Base-by-base conservation (phyloP, 768 basidiomycete species). In the Mycena olivaceomarginata region DNA sequence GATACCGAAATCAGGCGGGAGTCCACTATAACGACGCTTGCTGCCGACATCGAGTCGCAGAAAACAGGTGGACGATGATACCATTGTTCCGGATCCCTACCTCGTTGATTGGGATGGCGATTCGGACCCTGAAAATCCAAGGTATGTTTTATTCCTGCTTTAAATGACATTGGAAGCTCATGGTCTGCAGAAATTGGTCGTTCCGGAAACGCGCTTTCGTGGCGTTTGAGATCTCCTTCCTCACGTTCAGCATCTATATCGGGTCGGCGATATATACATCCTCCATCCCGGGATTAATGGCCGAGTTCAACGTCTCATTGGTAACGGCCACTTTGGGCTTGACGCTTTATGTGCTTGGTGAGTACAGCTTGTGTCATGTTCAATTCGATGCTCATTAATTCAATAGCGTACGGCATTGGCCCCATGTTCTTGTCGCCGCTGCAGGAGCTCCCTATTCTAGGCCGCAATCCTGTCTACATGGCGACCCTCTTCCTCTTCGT, bases 171-270 rank as follows among this genome's bases (percentile, higher is more conserved):
- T 25, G 51, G 48, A 31, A n/a, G 25, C 70, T 76, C 16, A 79
- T 68, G 57, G 48, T 75, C 60, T n/a, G 25, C 62, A 82, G 81
- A 46, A 84, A 86, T 69, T 86, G 85, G 85, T 83, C 84, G 5
- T 77, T 80, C 31, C 4, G 62, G 16, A 86, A 81, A 51, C 81
- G 82, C 57, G 72, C 79, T 40, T 84, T 85, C 66, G 83, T 86
- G 16, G 82, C 84, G 20, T 84, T 83, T 67, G 81, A 81, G 53
- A 84, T 85, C n/a, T 84, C 83, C 62, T 76, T 86, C 60, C 74
- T 86, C 64, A 86, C 85, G 1, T 83, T 85, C 71, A 79, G 81
- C 63, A 81, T 86, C 39, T 86, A 86, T 77, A 83, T 86, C 73
- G 85, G 85, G 67, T 84, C 85, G 12, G 82, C 83, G 20, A 85